These are phyloP conservation scores for Sporothrix variecibatus DNA, from an alignment of 2,329 filamentous ascomycete genomes.

Conservation along the genomic window DNA sequence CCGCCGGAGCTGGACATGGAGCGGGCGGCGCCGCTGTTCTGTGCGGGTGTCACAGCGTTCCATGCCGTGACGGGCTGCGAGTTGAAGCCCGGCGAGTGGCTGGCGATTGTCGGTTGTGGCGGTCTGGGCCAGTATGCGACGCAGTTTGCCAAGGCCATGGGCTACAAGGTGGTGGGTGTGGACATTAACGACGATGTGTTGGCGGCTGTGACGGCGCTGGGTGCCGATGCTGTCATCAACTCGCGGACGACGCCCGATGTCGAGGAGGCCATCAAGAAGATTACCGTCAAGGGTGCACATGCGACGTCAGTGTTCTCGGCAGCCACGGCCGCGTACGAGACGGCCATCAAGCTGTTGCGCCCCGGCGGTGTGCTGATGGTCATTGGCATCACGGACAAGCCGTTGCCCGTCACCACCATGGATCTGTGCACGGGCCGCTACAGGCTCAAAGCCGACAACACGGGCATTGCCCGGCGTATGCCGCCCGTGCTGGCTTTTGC, in stretches of 20 bases:
- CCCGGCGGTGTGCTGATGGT: slow-evolving; percentile 26
- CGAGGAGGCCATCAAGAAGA: background rate
- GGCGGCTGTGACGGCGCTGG: slow-evolving; percentile 29
- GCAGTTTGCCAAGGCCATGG: slow-evolving; percentile 35
- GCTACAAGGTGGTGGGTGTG: slow-evolving; percentile 33
- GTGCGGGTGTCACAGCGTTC: slow-evolving; percentile 56
- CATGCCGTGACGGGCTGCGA: slow-evolving; percentile 73
- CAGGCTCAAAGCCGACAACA: slow-evolving; percentile 30
- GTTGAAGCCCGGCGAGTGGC: slow-evolving; percentile 36
- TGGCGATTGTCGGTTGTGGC: slow-evolving; percentile 35
- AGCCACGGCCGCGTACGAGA: slow-evolving; percentile 24
- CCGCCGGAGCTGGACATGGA: slow-evolving; percentile 32
- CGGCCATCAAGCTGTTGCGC: background rate
- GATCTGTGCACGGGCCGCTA: slow-evolving; percentile 27
- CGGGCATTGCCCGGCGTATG: slow-evolving; percentile 29
- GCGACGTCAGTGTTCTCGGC: slow-evolving; percentile 25
- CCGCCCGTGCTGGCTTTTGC: slow-evolving; percentile 29
- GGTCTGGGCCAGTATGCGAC: slow-evolving; percentile 35
- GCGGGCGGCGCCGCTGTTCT: slow-evolving; percentile 36
- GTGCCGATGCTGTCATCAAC: slow-evolving; percentile 4
- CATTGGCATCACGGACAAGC: slow-evolving; percentile 24
- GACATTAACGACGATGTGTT: slow-evolving; percentile 32
- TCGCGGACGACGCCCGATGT: background rate
- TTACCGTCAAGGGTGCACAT: slow-evolving; percentile 19
- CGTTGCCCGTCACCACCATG: slow-evolving; percentile 22